Conservation (phyloP, 495 filamentous ascomycete genomes). For the Daldinia decipiens region DNA sequence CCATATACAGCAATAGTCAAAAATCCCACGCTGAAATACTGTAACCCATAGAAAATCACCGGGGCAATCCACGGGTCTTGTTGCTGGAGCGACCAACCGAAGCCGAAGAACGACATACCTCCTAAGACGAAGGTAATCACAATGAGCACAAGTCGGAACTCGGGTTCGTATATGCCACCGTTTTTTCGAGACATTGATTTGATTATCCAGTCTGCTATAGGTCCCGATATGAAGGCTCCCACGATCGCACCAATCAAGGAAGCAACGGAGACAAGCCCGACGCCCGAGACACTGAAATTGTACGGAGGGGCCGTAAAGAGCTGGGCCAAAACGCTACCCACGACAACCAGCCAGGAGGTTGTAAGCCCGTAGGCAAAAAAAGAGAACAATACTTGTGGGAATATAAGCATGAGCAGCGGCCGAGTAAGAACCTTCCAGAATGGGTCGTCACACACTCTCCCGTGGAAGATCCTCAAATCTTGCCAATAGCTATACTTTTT, state of each 20-base stretch:
- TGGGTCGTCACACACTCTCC: slow-evolving; percentile 50
- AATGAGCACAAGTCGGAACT: slow-evolving; percentile 57
- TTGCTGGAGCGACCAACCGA: slow-evolving; percentile 53
- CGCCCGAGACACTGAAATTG: slow-evolving; percentile 51
- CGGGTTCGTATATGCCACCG: slow-evolving; percentile 58
- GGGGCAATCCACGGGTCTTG: slow-evolving; percentile 54
- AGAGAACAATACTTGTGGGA: slow-evolving; percentile 55
- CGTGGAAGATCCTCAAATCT: slow-evolving; percentile 51
- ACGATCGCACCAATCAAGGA: slow-evolving; percentile 52
- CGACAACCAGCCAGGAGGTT: slow-evolving; percentile 56
- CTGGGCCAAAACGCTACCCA: slow-evolving; percentile 54
- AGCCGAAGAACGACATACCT: slow-evolving; percentile 56
- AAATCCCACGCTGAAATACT: slow-evolving; percentile 58
- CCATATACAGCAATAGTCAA: slow-evolving; percentile 54
- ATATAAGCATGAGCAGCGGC: slow-evolving; percentile 51
- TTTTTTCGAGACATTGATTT: slow-evolving; percentile 55
- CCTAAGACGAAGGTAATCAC: slow-evolving; percentile 51
- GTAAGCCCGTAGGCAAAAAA: slow-evolving; percentile 58
- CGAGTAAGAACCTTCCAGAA: slow-evolving; percentile 53
- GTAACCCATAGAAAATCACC: slow-evolving; percentile 54
- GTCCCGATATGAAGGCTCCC: slow-evolving; percentile 52
- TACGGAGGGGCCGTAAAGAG: slow-evolving; percentile 53
- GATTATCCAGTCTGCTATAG: slow-evolving; percentile 53
- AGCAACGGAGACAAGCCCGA: slow-evolving; percentile 55
- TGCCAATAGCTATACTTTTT: slow-evolving; percentile 51